Base-by-base conservation (phyloP, 2,329 filamentous ascomycete species). In the Penicillium freii region DNA sequence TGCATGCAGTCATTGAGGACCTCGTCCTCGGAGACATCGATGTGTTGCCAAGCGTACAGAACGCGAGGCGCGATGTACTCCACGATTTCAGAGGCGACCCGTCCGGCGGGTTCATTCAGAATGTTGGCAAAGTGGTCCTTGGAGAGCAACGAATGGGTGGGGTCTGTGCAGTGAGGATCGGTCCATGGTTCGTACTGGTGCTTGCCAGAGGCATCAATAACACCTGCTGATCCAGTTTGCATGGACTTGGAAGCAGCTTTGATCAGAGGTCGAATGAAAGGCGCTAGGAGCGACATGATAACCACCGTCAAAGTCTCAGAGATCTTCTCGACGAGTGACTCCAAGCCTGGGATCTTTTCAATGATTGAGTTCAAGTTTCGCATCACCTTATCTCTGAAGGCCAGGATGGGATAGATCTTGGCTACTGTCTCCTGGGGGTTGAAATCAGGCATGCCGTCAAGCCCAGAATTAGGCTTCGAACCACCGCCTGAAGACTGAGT, bases 311-410 rank as follows among this genome's bases (percentile, higher is more conserved):
- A 81, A 1, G 90, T 93, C 77, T 99, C 94, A 55, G 89, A 91
- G 67, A 99, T 96, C 67, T 91, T 93, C 62, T 97, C 93, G 23
- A 97, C 86, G n/a, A 97, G 80, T 60, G 87, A 79, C 75, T 96
- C 91, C 4, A 99, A 81, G 0, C 93, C 93, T 0, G 94, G 94
- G 39, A 99, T 89, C 78, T 95, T 97, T 67, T 92, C 87, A 64
- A 97, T 91, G 51, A 92, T 75, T 39, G 86, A 84, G 69, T 87
- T 91, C 73, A 99, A 92, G 40, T 87, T 84, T 65, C 91, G 91
- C 50, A 97, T 92, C 54, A 99, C 92, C 69, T 89, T 94, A 79
- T 99, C 94, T 58, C 93, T 85, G 80, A 97, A 99, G 59, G 90
- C 84, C 0, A 99, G 83, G 59, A 99, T 96, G 0, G 94, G 94